Evolutionary conservation across 805 yeast species (phyloP), one percentile per base, ranked within the genome.

Genomic region (Candida suzukii): DNA sequence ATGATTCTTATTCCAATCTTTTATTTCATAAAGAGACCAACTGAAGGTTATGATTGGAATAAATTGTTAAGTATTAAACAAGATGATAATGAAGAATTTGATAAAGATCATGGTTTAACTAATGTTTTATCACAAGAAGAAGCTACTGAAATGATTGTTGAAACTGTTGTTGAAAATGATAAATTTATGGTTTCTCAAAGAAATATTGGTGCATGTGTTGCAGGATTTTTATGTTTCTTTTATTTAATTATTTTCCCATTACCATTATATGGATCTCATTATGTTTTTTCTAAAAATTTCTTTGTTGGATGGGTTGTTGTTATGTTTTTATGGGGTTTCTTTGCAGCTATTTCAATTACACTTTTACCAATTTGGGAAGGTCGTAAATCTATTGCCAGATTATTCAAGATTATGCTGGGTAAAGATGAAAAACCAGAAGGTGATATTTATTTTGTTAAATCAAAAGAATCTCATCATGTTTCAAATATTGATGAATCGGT

Each of bases 41-140:
- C 53, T 38, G 75, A 70, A 42, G 64, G 65, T 44, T 76, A 73
- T 49, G 76, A 76, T 52, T 76, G 79, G 78, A 52, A 61, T 33
- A 54, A 66, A 22, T 68, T 74, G 66, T 66, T 66, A 45, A 49
- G 49, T 2, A 73, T 74, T 50, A 50, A 57, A 25, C 63, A 70
- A 45, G 71, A 68, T 41, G 71, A 67, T 49, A 73, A 71, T 42
- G 34, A 50, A 31, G 56, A 57, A 9, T 60, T 58, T 40, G 64
- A 62, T 46, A 40, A 56, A 40, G 52, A 51, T 21, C 55, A 55
- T 34, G 66, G 65, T 6, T 43, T 60, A 21, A 44, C 47, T 17
- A 52, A 56, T 33, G 57, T 57, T 13, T 41, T 59, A 31, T 51
- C 54, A 30, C 56, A 51, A 16, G 57, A 56, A 34, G 63, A 59